phyloP scores from a whole-genome alignment of 139 green algal genomes.

The Haematococcus lacustris region DNA sequence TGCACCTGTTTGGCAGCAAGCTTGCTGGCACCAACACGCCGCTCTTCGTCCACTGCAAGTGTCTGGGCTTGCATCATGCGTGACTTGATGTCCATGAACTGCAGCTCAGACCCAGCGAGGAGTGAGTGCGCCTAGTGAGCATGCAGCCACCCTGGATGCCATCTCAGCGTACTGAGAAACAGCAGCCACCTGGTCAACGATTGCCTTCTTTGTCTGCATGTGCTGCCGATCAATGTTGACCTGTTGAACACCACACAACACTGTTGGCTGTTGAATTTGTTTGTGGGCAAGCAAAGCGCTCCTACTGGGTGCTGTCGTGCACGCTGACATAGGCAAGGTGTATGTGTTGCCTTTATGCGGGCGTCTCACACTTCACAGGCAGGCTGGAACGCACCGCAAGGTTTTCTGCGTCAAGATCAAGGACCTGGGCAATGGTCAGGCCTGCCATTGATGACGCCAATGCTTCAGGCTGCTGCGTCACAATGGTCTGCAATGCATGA shows the following conservation, averaged over 20 bases:
- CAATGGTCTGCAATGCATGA: no score
- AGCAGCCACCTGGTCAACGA: not conserved
- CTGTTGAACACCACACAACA: no score
- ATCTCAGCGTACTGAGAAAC: not conserved
- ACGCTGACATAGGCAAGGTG: no score
- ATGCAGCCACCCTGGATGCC: no score
- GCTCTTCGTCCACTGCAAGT: constrained; percentile 20
- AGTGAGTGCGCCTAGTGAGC: no score
- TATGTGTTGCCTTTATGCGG: no score
- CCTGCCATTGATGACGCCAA: constrained; percentile 9
- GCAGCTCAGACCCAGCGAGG: no score
- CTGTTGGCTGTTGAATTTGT: no score
- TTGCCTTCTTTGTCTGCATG: constrained; percentile 18
- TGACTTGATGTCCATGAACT: constrained; percentile 29
- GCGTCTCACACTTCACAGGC: no score
- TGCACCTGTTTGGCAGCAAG: constrained; percentile 24
- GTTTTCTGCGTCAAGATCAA: constrained; percentile 36
- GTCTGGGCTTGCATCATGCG: constrained; percentile 12
- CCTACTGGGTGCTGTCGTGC: no score
- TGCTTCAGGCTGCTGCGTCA: not conserved
- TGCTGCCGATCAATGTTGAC: constrained; percentile 40
- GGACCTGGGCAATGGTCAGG: constrained; percentile 29
- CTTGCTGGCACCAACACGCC: not conserved
- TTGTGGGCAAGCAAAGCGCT: no score
- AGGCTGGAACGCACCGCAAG: no score